A percentile compares a stretch with the other conserved stretches of the same genome.
Evolutionary conservation across 805 yeast genomes (phyloP).

Genomic region (Helenozyma rhizophorensis): DNA sequence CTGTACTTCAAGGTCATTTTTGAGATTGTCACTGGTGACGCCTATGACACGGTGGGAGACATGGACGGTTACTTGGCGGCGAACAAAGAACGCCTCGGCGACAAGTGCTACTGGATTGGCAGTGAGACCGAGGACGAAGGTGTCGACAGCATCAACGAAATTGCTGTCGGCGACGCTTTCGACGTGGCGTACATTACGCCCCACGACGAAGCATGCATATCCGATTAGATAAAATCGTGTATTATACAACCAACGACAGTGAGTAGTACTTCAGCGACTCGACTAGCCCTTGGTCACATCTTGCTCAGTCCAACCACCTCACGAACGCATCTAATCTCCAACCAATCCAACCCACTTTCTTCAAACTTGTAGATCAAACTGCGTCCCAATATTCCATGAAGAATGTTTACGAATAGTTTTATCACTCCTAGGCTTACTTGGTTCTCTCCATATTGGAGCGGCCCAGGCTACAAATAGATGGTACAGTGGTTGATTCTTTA

Average conservation of each 20-base stretch:
- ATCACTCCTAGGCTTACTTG: no score
- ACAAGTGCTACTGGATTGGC: constrained; percentile 10
- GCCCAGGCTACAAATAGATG: no score
- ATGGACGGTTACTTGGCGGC: constrained; percentile 1
- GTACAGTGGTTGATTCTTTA: constrained; percentile 13
- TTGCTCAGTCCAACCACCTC: no score
- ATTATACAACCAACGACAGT: no score
- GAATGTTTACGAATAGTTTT: no score
- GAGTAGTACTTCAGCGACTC: no score
- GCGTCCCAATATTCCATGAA: no score
- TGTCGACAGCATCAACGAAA: not conserved
- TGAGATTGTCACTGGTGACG: constrained; percentile 41
- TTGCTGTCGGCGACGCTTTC: constrained; percentile 12
- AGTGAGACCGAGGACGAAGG: constrained; percentile 7
- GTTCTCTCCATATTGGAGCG: not conserved
- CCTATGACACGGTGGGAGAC: constrained; percentile 12
- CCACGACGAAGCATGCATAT: constrained; percentile 12
- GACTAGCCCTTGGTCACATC: no score
- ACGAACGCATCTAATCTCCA: no score
- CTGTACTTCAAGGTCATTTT: constrained; percentile 63
- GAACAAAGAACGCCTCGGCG: constrained; percentile 1
- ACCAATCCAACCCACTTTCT: no score
- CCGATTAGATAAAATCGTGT: no score
- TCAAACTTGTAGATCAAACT: no score
- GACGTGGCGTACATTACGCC: constrained; percentile 6